phyloP scores from a whole-genome alignment of 805 yeast species.

The Ascoidea rubescens region DNA sequence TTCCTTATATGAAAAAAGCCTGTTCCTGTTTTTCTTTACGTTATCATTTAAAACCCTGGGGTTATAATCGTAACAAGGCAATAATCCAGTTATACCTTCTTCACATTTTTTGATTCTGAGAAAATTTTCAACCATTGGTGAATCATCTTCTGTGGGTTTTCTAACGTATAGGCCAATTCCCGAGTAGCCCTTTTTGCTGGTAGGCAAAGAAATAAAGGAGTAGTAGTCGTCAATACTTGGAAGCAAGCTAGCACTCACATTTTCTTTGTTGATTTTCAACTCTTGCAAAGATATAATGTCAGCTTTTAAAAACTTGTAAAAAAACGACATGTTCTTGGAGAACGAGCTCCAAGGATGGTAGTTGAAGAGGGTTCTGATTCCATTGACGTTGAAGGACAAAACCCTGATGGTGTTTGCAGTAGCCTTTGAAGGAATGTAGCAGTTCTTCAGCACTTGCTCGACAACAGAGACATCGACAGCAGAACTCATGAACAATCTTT shows the following conservation, averaged over 20 bases:
- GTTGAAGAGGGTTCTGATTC: conserved; percentile 63
- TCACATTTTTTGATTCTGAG: conserved; percentile 62
- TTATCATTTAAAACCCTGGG: conserved; percentile 1
- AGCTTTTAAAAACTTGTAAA: conserved; percentile 43
- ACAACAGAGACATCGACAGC: too few species aligned
- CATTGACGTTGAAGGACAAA: conserved; percentile 75
- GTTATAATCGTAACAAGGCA: conserved; percentile 14
- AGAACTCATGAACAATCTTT: too few species aligned
- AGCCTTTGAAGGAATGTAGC: too few species aligned
- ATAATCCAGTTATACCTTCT: conserved; percentile 78
- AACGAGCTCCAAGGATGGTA: conserved; percentile 72
- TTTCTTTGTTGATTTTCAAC: conserved; percentile 48
- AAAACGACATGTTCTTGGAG: conserved; percentile 17
- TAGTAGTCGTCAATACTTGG: conserved; percentile 45
- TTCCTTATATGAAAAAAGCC: conserved; percentile 16
- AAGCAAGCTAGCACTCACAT: conserved; percentile 37
- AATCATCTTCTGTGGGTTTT: conserved; percentile 30
- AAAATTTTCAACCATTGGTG: conserved; percentile 19
- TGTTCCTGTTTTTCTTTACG: conserved; percentile 6
- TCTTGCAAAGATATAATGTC: conserved; percentile 86
- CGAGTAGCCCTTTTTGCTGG: conserved; percentile 64
- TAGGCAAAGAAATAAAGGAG: conserved; percentile 59
- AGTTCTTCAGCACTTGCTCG: too few species aligned
- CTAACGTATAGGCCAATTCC: conserved; percentile 83
- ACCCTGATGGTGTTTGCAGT: too few species aligned